Evolutionary conservation across 805 yeast species (phyloP).

Genomic region (Saccharomycopsis sp.): DNA sequence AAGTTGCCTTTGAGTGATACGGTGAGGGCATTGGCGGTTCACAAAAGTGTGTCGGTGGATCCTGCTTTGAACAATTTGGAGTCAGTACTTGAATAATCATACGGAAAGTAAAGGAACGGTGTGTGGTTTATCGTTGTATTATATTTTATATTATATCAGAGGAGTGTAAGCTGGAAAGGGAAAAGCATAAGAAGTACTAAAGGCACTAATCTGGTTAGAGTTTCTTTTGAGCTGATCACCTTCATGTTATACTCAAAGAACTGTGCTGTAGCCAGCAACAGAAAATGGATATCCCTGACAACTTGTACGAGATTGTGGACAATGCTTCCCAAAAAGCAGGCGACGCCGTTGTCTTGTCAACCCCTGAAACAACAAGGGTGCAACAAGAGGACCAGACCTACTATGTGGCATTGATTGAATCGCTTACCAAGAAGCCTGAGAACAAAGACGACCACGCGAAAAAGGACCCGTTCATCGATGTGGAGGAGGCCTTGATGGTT

Average conservation of each 20-base stretch:
- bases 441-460: conserved; percentile 30
- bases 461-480: conserved; percentile 67
- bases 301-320: conserved; percentile 8
- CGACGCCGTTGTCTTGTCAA: conserved; percentile 8
- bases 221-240: too few species aligned
- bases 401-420: conserved; percentile 23
- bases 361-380: conserved; percentile 9
- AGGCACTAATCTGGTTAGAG: too few species aligned
- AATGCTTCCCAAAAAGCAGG: conserved; percentile 9
- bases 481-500: conserved; percentile 68
- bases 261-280: too few species aligned
- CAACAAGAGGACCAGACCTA: conserved; percentile 12
- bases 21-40: conserved; percentile 51
- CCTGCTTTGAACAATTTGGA: conserved; percentile 34
- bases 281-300: conserved; percentile 16
- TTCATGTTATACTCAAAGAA: too few species aligned
- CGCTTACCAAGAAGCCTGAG: conserved; percentile 27
- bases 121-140: too few species aligned
- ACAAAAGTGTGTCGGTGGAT: conserved; percentile 47
- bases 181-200: too few species aligned
- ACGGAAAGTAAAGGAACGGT: too few species aligned
- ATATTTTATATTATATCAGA: too few species aligned
- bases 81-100: too few species aligned
- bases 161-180: too few species aligned
- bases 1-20: conserved; percentile 54